Evolutionary conservation across 2,329 filamentous ascomycete genomes (phyloP).

Genomic region (Endoconidiophora laricicola): DNA sequence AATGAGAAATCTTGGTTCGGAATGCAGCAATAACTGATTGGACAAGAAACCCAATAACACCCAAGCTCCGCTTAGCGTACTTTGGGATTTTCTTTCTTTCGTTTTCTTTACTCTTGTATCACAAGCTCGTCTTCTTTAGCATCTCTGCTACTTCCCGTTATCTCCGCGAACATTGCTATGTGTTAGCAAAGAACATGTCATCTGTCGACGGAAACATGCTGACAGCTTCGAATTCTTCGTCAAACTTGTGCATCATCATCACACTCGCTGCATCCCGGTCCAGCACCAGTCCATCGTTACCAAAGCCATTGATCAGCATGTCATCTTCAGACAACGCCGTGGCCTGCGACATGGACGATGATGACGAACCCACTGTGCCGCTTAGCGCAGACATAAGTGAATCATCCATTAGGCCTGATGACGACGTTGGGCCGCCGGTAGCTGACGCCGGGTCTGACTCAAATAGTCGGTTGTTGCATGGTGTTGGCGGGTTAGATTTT

Average conservation of each 20-base stretch:
- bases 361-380: conserved; percentile 15
- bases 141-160: background rate
- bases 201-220: conserved; percentile 35
- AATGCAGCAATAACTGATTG: background rate
- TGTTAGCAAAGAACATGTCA: conserved; percentile 34
- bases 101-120: background rate
- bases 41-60: background rate
- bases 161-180: conserved; percentile 14
- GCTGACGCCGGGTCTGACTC: conserved; percentile 24
- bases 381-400: conserved; percentile 16
- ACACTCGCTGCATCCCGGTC: conserved; percentile 28
- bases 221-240: conserved; percentile 34
- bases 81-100: background rate
- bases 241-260: conserved; percentile 36
- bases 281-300: conserved; percentile 26
- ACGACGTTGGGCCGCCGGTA: conserved; percentile 12
- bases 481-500: conserved; percentile 41
- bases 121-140: background rate
- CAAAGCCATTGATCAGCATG: conserved; percentile 28
- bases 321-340: conserved; percentile 21
- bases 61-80: background rate
- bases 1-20: conserved; percentile 1
- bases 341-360: background rate
- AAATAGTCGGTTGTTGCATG: conserved; percentile 26
- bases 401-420: conserved; percentile 15